Conservation (phyloP, 2,329 filamentous ascomycete species). For the Alternaria angustiovoidea region DNA sequence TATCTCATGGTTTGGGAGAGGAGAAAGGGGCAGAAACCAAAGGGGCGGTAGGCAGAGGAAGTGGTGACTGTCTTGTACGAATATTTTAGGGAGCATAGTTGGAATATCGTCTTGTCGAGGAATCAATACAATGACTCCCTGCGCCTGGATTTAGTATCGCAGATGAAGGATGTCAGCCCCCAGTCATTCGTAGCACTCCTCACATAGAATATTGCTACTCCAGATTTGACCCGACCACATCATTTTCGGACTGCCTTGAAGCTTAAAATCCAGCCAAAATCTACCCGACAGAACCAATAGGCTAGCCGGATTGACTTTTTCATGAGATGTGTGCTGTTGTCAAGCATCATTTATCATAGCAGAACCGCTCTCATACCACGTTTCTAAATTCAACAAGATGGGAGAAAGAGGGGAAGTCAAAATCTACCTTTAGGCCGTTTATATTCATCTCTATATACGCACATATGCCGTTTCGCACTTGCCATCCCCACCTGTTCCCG, state of each 20-base stretch:
- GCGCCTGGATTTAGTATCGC: neutral
- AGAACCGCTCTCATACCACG: neutral
- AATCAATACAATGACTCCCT: neutral
- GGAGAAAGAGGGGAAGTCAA: neutral
- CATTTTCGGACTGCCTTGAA: no score
- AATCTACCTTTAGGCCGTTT: neutral
- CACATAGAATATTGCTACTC: no score
- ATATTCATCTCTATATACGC: neutral
- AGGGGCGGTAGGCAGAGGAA: neutral
- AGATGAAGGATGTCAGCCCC: neutral
- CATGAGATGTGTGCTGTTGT: neutral
- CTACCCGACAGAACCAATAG: neutral
- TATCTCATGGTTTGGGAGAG: slow-evolving; percentile 98
- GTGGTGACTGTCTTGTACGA: neutral
- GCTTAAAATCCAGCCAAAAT: no score
- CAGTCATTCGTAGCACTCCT: no score
- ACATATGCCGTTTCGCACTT: neutral
- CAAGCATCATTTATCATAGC: neutral
- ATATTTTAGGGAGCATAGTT: neutral
- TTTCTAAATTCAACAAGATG: neutral
- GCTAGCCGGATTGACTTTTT: neutral
- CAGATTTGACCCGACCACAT: no score
- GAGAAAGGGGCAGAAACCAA: slow-evolving; percentile 59
- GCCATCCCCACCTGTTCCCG: neutral
- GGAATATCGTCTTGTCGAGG: neutral